Percentiles rank a stretch among this genome's conserved stretches.
Evolutionary conservation across 768 basidiomycete species (phyloP).

Genomic region (Russula dissimulans): DNA sequence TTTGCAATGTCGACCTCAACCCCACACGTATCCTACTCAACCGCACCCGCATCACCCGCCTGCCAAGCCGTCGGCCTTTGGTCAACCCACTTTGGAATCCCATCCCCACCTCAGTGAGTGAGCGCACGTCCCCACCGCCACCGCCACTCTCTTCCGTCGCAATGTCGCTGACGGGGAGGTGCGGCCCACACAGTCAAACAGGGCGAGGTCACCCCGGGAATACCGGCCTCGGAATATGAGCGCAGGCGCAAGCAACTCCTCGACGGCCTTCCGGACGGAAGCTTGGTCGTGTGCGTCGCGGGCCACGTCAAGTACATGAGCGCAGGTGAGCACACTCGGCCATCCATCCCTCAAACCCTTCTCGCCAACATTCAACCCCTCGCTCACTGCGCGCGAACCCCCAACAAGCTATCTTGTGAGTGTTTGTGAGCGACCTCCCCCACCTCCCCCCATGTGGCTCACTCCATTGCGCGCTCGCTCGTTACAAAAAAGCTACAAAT

Average conservation of each 20-base stretch:
- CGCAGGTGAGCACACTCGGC: constrained; percentile 18
- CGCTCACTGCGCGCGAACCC: neutral
- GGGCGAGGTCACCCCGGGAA: constrained; percentile 37
- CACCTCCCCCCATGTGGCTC: too few relatives aligned
- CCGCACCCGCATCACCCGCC: neutral
- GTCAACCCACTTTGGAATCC: constrained; percentile 34
- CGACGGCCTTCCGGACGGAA: constrained; percentile 32
- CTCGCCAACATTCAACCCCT: neutral
- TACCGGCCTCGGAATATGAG: constrained; percentile 36
- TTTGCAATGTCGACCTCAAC: neutral
- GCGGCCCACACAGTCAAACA: constrained; percentile 19
- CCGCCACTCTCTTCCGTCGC: neutral
- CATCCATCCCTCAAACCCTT: neutral
- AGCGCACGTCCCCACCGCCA: neutral
- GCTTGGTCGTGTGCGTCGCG: constrained; percentile 37
- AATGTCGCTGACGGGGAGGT: neutral
- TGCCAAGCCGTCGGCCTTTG: constrained; percentile 32
- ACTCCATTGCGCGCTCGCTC: neutral
- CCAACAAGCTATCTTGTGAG: constrained; percentile 17
- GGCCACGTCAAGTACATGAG: constrained; percentile 37
- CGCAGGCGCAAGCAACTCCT: constrained; percentile 33
- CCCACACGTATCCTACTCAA: constrained; percentile 11
- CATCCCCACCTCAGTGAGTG: constrained; percentile 35
- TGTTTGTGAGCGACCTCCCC: neutral
- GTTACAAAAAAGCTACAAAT: constrained; percentile 69